Conservation (phyloP, 768 basidiomycete genomes). For the Xerocomellus dryophilus region DNA sequence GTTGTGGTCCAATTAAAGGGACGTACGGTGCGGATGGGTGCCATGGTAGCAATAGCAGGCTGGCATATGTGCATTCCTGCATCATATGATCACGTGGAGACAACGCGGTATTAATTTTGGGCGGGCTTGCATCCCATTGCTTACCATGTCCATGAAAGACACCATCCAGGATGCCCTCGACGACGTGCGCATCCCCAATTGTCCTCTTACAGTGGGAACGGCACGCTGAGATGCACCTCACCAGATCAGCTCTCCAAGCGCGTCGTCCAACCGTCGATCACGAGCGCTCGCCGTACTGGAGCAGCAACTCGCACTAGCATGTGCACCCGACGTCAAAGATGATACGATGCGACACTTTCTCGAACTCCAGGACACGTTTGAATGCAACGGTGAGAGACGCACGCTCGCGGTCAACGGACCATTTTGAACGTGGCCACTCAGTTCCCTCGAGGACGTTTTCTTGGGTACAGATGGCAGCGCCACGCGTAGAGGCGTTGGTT, state of each 20-base stretch:
- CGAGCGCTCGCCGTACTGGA: slow-evolving; percentile 58
- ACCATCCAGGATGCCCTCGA: slow-evolving; percentile 63
- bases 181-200: slow-evolving; percentile 46
- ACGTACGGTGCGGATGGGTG: slow-evolving; percentile 57
- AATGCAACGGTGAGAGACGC: slow-evolving; percentile 67
- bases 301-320: slow-evolving; percentile 49
- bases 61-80: background rate
- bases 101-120: slow-evolving; percentile 20
- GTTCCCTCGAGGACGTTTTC: slow-evolving; percentile 65
- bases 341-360: slow-evolving; percentile 54
- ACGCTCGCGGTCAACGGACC: background rate
- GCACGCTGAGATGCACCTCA: slow-evolving; percentile 13
- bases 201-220: background rate
- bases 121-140: background rate
- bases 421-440: slow-evolving; percentile 29
- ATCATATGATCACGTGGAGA: slow-evolving; percentile 29
- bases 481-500: slow-evolving; percentile 48
- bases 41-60: slow-evolving; percentile 37
- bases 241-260: slow-evolving; percentile 64
- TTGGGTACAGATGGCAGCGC: slow-evolving; percentile 55
- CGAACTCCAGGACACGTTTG: slow-evolving; percentile 72
- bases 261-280: slow-evolving; percentile 48
- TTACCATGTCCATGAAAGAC: slow-evolving; percentile 37
- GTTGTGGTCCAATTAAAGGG: background rate
- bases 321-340: slow-evolving; percentile 40